Evolutionary conservation across 2,329 filamentous ascomycete genomes (phyloP).

Genomic region (Triangularia verruculosa): DNA sequence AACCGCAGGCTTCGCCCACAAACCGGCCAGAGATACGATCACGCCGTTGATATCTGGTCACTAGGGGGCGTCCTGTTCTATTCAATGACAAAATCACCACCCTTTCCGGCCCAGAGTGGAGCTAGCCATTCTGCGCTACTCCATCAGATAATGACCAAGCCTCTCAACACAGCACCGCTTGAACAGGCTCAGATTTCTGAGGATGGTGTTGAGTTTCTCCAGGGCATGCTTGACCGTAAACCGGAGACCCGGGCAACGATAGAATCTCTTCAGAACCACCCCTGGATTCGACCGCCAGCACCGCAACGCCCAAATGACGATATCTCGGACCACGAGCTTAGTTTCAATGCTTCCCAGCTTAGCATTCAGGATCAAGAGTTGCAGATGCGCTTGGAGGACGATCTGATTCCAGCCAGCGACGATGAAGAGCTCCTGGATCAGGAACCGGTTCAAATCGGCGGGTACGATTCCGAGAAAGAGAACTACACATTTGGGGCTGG

Average conservation of each 20-base stretch:
- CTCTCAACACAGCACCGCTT: constrained; percentile 65
- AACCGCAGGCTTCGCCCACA: constrained; percentile 57
- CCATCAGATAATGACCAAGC: constrained; percentile 78
- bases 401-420: constrained; percentile 32
- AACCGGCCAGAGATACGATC: constrained; percentile 70
- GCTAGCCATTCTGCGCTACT: constrained; percentile 77
- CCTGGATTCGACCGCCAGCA: constrained; percentile 59
- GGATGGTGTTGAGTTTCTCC: constrained; percentile 69
- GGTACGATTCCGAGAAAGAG: constrained; percentile 74
- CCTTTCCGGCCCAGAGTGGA: constrained; percentile 75
- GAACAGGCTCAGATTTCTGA: constrained; percentile 57
- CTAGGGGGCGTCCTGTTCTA: constrained; percentile 90
- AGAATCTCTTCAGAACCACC: constrained; percentile 63
- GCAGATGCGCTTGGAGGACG: constrained; percentile 26
- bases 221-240: constrained; percentile 75
- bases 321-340: constrained; percentile 58
- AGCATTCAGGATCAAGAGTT: constrained; percentile 50
- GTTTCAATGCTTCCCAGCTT: constrained; percentile 60
- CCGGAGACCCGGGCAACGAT: constrained; percentile 76
- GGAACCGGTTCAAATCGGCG: constrained; percentile 30
- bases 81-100: constrained; percentile 73
- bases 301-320: constrained; percentile 55
- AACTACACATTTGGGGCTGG: constrained; percentile 65
- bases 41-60: constrained; percentile 95
- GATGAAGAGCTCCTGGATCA: constrained; percentile 30